Conservation (phyloP, 306 rosid genomes). For the Fragaria ananassa region DNA sequence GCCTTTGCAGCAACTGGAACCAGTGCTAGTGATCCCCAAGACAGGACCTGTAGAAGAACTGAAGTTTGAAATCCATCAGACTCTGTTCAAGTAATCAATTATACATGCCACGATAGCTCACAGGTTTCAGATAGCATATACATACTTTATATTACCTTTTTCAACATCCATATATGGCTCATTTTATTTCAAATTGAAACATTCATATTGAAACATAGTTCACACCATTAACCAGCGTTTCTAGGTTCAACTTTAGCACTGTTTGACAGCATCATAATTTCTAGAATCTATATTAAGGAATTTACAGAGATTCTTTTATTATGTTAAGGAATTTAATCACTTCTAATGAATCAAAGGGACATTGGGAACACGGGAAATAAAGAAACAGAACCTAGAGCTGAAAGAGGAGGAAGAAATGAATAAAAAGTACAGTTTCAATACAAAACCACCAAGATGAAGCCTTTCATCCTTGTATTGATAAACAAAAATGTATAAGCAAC, state of each 20-base stretch:
- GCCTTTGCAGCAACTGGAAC: constrained; percentile 50
- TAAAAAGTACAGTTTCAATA: background rate
- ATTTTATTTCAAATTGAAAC: background rate
- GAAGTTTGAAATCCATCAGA: constrained; percentile 29
- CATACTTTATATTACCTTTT: background rate
- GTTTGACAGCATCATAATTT: background rate
- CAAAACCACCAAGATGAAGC: background rate
- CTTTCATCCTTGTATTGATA: background rate
- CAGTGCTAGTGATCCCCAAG: constrained; percentile 78
- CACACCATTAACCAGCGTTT: background rate
- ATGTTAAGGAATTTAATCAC: background rate
- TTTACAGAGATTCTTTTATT: background rate
- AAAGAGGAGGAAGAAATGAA: constrained; percentile 10
- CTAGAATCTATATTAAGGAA: background rate
- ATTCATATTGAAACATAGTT: background rate
- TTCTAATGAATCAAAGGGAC: background rate
- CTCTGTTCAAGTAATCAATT: background rate
- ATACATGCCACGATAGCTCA: background rate
- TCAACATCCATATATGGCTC: background rate
- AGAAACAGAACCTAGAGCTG: constrained; percentile 6
- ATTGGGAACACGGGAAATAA: background rate
- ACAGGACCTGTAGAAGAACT: constrained; percentile 75
- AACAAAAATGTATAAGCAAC: background rate
- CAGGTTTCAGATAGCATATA: background rate
- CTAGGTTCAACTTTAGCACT: background rate